Evolutionary conservation across 345 rosid species (phyloP).

Genomic region (Gossypium ekmanianum): DNA sequence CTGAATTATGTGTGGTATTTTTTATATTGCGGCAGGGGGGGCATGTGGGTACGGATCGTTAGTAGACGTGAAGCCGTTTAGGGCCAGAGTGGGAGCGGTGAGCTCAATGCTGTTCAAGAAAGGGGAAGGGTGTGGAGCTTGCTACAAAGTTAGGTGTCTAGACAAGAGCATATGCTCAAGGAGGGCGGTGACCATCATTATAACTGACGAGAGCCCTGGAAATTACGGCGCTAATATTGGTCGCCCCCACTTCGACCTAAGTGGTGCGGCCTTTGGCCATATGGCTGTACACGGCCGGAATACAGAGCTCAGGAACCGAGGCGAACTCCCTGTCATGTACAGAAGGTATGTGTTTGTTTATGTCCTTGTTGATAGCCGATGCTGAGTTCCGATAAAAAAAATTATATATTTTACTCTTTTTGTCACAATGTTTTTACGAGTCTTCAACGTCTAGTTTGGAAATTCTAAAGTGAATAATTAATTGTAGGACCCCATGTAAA

Average conservation of each 20-base stretch:
- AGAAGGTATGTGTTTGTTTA: conserved; percentile 15
- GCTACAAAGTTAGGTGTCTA: conserved; percentile 76
- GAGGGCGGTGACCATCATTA: conserved; percentile 82
- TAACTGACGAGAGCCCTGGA: conserved; percentile 83
- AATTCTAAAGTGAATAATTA: neutral
- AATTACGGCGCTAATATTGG: conserved; percentile 53
- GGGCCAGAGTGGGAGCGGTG: conserved; percentile 88
- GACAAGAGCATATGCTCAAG: conserved; percentile 75
- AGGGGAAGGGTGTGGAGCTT: conserved; percentile 94
- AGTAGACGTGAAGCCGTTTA: conserved; percentile 82
- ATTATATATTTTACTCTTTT: no score
- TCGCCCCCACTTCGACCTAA: conserved; percentile 80
- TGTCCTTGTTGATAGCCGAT: no score
- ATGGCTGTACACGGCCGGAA: conserved; percentile 72
- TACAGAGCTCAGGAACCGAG: conserved; percentile 65
- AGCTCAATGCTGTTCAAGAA: conserved; percentile 73
- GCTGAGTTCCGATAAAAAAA: no score
- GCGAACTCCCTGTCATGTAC: conserved; percentile 57
- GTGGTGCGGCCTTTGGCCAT: conserved; percentile 95
- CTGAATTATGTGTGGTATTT: neutral
- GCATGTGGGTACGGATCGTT: conserved; percentile 94
- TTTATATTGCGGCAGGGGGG: conserved; percentile 48
- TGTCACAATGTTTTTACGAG: neutral
- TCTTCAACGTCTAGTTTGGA: neutral
- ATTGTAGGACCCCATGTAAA: conserved; percentile 74